Evolutionary conservation across 176 grass and related monocot species (phyloP).

Genomic region (Cocos nucifera): DNA sequence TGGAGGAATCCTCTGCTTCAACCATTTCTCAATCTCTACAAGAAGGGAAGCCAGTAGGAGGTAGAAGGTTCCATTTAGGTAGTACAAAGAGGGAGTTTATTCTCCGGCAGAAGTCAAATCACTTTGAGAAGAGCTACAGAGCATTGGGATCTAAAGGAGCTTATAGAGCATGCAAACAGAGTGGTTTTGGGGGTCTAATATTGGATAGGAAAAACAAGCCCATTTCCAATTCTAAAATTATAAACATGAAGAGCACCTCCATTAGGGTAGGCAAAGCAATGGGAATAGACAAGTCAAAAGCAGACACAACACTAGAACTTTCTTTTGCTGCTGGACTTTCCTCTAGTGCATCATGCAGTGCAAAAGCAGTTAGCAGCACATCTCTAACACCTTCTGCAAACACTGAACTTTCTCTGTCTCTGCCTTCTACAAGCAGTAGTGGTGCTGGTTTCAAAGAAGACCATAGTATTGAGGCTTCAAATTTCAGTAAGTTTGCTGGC

Average conservation of each 20-base stretch:
- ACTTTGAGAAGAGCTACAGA: conserved; percentile 2
- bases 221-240: neutral
- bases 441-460: conserved; percentile 27
- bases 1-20: conserved; percentile 7
- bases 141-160: neutral
- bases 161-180: conserved; percentile 6
- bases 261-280: conserved; percentile 5
- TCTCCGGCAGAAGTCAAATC: conserved; percentile 3
- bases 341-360: conserved; percentile 32
- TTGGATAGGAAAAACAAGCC: conserved; percentile 4
- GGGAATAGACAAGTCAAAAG: neutral
- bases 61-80: conserved; percentile 7
- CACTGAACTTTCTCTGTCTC: conserved; percentile 59
- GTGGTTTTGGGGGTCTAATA: neutral
- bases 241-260: neutral
- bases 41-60: neutral
- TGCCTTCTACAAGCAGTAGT: conserved; percentile 35
- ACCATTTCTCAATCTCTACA: neutral
- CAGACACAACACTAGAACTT: neutral
- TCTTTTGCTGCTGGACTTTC: conserved; percentile 8
- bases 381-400: conserved; percentile 37
- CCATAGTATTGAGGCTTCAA: conserved; percentile 23
- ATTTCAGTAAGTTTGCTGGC: conserved; percentile 31
- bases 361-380: conserved; percentile 19
- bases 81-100: conserved; percentile 3